These are phyloP conservation scores for Inga laurina DNA, from an alignment of 306 rosid genomes.

Conservation along the genomic window DNA sequence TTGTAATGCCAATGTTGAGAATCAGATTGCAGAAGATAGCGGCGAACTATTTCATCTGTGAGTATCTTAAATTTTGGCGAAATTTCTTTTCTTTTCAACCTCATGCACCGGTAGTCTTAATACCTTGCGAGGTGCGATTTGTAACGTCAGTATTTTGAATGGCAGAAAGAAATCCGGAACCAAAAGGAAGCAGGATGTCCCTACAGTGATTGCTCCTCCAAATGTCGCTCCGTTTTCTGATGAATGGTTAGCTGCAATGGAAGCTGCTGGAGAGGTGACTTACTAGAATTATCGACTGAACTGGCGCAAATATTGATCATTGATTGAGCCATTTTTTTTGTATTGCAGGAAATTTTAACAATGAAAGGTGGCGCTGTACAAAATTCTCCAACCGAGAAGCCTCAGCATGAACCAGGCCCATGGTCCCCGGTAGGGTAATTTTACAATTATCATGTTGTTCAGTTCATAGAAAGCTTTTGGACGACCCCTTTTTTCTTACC, in stretches of 20 bases:
- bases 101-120: background rate
- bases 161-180: slow-evolving; percentile 48
- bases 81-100: slow-evolving; percentile 15
- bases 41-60: slow-evolving; percentile 45
- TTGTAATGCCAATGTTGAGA: slow-evolving; percentile 31
- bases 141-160: slow-evolving; percentile 33
- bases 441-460: slow-evolving; percentile 21
- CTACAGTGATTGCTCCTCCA: slow-evolving; percentile 52
- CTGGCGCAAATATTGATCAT: slow-evolving; percentile 4
- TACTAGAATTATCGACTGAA: slow-evolving; percentile 23
- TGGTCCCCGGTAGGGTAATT: slow-evolving; percentile 84
- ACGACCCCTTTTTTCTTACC: background rate
- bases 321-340: background rate
- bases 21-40: slow-evolving; percentile 35
- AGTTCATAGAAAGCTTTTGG: background rate
- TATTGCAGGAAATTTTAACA: slow-evolving; percentile 72
- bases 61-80: slow-evolving; percentile 36
- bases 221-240: slow-evolving; percentile 81
- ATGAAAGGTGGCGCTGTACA: slow-evolving; percentile 88
- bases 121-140: slow-evolving; percentile 11
- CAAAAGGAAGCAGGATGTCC: slow-evolving; percentile 45
- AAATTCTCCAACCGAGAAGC: slow-evolving; percentile 85
- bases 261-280: slow-evolving; percentile 95
- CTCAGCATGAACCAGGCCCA: slow-evolving; percentile 76
- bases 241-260: slow-evolving; percentile 94